A percentile compares a stretch with the other conserved stretches of the same genome.
These are phyloP conservation scores for Ambrosia artemisiifolia DNA, from an alignment of 129 eudicot genomes.

Conservation along the genomic window DNA sequence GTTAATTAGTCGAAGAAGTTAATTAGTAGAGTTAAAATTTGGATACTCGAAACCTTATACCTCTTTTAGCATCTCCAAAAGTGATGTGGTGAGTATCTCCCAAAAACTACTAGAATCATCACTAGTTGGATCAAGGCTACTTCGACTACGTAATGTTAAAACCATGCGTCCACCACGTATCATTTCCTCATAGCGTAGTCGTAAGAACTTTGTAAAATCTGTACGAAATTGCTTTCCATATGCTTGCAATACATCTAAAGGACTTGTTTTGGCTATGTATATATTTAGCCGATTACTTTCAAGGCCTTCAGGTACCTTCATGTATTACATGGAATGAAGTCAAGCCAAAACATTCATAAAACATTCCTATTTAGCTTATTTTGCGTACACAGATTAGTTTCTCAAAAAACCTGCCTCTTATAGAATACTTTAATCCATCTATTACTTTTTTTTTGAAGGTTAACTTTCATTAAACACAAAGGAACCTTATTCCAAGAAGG, in stretches of 20 bases:
- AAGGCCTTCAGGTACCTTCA: conserved; percentile 2
- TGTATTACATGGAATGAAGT: not conserved
- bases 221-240: not conserved
- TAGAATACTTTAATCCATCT: too few relatives aligned
- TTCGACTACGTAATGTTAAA: not conserved
- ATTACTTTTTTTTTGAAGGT: too few relatives aligned
- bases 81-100: not conserved
- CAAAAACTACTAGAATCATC: not conserved
- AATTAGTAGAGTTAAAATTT: not conserved
- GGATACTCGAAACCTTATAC: not conserved
- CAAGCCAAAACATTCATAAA: not conserved
- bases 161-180: not conserved
- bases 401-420: too few relatives aligned
- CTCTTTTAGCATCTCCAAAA: not conserved
- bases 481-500: too few relatives aligned
- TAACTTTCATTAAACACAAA: too few relatives aligned
- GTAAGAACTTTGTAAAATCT: conserved; percentile 2
- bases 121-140: not conserved
- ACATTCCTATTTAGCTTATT: not conserved
- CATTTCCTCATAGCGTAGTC: not conserved
- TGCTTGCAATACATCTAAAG: not conserved
- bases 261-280: not conserved
- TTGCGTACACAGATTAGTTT: too few relatives aligned
- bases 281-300: not conserved
- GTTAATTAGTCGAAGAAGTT: not conserved